Evolutionary conservation across 2,329 filamentous ascomycete species (phyloP).

Genomic region (Fusarium irregulare): DNA sequence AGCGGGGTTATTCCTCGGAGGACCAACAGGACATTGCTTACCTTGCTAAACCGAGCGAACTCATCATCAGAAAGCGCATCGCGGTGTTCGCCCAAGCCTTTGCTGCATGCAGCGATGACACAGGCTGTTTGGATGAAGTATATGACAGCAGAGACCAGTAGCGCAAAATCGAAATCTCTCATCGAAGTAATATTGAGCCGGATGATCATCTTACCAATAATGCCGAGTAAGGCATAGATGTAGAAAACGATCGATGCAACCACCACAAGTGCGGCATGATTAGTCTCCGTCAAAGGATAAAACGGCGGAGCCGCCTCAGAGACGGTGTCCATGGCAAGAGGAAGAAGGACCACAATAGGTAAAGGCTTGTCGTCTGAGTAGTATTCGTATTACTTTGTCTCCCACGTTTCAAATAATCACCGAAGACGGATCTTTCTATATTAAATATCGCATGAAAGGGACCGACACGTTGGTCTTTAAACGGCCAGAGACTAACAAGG

Average conservation of each 20-base stretch:
- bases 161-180: conserved; percentile 33
- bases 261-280: conserved; percentile 41
- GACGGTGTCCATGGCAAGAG: conserved; percentile 17
- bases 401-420: not conserved
- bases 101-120: conserved; percentile 33
- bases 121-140: conserved; percentile 39
- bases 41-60: conserved; percentile 35
- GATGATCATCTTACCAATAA: conserved; percentile 38
- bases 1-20: not conserved
- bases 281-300: conserved; percentile 34
- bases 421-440: not conserved
- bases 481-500: not conserved
- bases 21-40: not conserved
- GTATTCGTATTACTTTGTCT: not conserved
- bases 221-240: conserved; percentile 38
- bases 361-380: not conserved
- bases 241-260: conserved; percentile 37
- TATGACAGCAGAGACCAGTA: conserved; percentile 15
- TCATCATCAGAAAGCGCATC: not conserved
- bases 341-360: not conserved
- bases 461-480: not conserved
- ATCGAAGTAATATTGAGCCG: conserved; percentile 42
- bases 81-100: conserved; percentile 29
- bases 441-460: not conserved
- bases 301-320: conserved; percentile 34